Base-by-base conservation (phyloP, 805 yeast genomes). In the Saturnispora serradocipensis region DNA sequence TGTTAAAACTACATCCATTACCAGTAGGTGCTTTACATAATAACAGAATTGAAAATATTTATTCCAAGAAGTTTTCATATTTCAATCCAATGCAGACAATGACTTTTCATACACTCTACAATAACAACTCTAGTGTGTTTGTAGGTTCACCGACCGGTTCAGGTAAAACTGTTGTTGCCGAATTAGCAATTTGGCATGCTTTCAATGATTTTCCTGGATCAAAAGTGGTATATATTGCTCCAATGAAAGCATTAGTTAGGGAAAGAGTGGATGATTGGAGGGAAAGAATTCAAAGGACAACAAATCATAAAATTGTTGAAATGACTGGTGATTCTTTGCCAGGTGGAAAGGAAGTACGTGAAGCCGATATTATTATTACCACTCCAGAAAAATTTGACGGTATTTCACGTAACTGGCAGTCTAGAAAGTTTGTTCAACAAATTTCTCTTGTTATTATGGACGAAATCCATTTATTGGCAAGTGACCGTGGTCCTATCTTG, bases 71-170 rank as follows among this genome's bases (percentile, higher is more conserved):
- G 58, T 93, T 93, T 72, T 78, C 78, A 52, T 91, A 86, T 67
- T 93, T 93, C 75, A 93, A 93, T 64, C 98, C 99, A 4, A 90
- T 93, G 97, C 99, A 93, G 68, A 91, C 98, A 0, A 91, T 91
- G 98, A 78, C 85, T 0, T 93, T 93, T 70, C 96, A 90, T 63
- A 79, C 96, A 0, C 68, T 93, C 45, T 93, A 90, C 69, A 82
- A 93, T 65, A 70, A 84, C 1, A 79, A 85, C 55, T 76, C 84
- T 1, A 86, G 86, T 64, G 90, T 85, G 0, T 86, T 93, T 66
- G 87, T 93, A 44, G 99, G 99, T 9, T 89, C 98, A 0, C 99
- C 99, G 3, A 93, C 99, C 2, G 99, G 99, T 24, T 91, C 97
- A 0, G 99, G 99, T 58, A 93, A 93, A 67, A 93, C 99, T 0